Percentiles rank a stretch among this genome's conserved stretches.
Conservation (phyloP, 345 rosid species). For the Eucalyptus regnans region DNA sequence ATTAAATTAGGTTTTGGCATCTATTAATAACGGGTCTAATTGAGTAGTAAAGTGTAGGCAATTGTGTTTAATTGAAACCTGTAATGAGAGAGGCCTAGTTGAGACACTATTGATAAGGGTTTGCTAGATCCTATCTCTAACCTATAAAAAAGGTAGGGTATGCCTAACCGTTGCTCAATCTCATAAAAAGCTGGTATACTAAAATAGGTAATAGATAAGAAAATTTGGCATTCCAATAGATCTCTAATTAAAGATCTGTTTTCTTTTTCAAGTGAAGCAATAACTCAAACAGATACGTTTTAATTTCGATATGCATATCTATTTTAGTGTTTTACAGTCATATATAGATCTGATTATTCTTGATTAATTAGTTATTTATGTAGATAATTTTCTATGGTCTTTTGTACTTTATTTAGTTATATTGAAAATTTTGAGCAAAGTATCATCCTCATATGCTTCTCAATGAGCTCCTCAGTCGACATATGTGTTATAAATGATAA, state of each 20-base stretch:
- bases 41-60: rapidly evolving
- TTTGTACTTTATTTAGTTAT: not conserved
- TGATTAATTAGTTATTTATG: no score
- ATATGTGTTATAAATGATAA: not conserved
- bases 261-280: no score
- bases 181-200: no score
- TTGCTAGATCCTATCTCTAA: rapidly evolving
- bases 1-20: no score
- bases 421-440: not conserved
- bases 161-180: no score
- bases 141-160: no score
- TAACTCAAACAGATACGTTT: rapidly evolving
- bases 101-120: rapidly evolving
- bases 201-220: rapidly evolving
- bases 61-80: no score
- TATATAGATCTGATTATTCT: no score
- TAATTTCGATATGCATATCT: no score
- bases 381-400: not conserved
- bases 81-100: rapidly evolving
- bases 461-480: not conserved
- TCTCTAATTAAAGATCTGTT: rapidly evolving
- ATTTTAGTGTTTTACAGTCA: no score
- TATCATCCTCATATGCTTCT: not conserved
- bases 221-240: no score
- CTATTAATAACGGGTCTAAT: rapidly evolving